Evolutionary conservation across 2,329 filamentous ascomycete genomes (phyloP).

Genomic region (Bimuria novae-zelandiae): DNA sequence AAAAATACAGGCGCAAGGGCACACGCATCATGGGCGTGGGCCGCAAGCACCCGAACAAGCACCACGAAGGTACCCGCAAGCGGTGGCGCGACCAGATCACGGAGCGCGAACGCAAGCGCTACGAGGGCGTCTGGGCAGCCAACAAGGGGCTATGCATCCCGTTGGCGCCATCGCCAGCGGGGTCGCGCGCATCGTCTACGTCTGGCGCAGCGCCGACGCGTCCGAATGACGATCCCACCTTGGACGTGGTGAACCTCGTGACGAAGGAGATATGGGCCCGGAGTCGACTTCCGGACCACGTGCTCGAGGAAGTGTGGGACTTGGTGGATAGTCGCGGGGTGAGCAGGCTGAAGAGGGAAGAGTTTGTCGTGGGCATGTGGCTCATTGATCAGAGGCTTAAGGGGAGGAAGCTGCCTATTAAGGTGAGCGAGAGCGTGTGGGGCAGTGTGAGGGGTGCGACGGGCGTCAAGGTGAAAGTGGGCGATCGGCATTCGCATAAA

Average conservation of each 20-base stretch:
- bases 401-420: slow-evolving; percentile 74
- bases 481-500: slow-evolving; percentile 4
- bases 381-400: slow-evolving; percentile 79
- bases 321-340: slow-evolving; percentile 65
- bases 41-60: slow-evolving; percentile 67
- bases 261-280: slow-evolving; percentile 76
- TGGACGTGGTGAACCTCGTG: slow-evolving; percentile 68
- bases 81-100: slow-evolving; percentile 79
- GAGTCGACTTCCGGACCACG: slow-evolving; percentile 68
- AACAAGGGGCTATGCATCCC: slow-evolving; percentile 65
- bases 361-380: slow-evolving; percentile 86
- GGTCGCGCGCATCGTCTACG: slow-evolving; percentile 8
- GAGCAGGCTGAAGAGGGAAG: slow-evolving; percentile 66
- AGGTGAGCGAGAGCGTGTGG: slow-evolving; percentile 77
- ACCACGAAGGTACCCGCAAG: slow-evolving; percentile 75
- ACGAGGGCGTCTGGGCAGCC: slow-evolving; percentile 84
- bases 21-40: slow-evolving; percentile 58
- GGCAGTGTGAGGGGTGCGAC: slow-evolving; percentile 60
- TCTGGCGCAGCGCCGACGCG: not conserved
- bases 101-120: slow-evolving; percentile 73
- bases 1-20: slow-evolving; percentile 58
- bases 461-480: slow-evolving; percentile 46
- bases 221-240: slow-evolving; percentile 39
- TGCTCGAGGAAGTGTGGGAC: slow-evolving; percentile 77
- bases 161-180: slow-evolving; percentile 16